Evolutionary conservation across 1,284 basidiomycete species (phyloP).

Genomic region (Cutaneotrichosporon cavernicola): DNA sequence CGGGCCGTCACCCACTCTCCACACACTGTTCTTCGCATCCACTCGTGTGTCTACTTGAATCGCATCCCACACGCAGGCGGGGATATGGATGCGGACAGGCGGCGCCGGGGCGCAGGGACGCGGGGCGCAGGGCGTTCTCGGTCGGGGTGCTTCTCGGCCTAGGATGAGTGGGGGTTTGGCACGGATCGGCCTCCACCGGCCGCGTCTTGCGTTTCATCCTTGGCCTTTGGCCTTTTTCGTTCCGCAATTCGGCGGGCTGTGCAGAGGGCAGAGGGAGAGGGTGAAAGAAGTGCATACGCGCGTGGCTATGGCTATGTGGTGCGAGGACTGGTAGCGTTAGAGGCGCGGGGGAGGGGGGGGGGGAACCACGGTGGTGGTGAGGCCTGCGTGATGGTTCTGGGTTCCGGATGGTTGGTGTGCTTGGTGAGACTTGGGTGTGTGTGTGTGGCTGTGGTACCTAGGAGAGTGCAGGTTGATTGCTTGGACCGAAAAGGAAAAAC

Average conservation of each 20-base stretch:
- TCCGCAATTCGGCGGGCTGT: background rate
- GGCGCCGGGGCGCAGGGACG: background rate
- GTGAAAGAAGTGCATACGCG: background rate
- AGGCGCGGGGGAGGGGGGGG: background rate
- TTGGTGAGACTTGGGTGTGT: too few relatives aligned
- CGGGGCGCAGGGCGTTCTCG: background rate
- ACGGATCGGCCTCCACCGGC: constrained; percentile 16
- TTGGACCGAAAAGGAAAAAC: background rate
- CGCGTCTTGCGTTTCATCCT: constrained; percentile 6
- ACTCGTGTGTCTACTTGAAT: background rate
- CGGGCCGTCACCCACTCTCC: background rate
- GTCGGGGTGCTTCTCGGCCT: constrained; percentile 3
- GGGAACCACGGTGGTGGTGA: background rate
- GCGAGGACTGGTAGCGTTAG: background rate
- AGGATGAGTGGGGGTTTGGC: constrained; percentile 1
- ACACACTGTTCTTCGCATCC: background rate
- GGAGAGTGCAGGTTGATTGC: background rate
- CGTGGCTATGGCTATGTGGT: constrained; percentile 1
- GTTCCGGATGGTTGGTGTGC: too few relatives aligned
- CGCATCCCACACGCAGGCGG: background rate
- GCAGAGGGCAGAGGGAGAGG: background rate
- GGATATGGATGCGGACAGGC: background rate
- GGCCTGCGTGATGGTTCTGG: background rate
- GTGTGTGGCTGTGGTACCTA: background rate
- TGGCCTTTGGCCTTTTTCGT: background rate